Conservation (phyloP, 768 basidiomycete species). For the Boletus pseudo-olivaceus region DNA sequence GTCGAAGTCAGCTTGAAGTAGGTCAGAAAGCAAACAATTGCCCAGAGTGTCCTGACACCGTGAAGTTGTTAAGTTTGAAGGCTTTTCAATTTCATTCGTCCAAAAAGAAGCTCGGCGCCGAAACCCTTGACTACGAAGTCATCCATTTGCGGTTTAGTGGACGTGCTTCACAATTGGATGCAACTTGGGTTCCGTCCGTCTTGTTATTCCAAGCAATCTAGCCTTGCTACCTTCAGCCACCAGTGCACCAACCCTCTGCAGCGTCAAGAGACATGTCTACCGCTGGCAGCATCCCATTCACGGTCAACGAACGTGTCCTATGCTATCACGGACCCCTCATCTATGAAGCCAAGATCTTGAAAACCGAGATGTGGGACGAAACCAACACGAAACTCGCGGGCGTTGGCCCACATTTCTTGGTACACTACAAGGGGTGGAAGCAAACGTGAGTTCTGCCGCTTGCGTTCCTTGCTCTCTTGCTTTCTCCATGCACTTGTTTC, state of each 20-base stretch:
- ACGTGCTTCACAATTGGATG: not conserved
- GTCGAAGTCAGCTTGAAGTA: not conserved
- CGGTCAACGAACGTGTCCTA: slow-evolving; percentile 73
- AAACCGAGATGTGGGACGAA: slow-evolving; percentile 61
- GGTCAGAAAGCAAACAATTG: not conserved
- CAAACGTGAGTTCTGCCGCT: slow-evolving; percentile 62
- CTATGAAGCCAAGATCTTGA: slow-evolving; percentile 93
- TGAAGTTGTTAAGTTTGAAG: too few relatives aligned
- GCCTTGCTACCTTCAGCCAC: not conserved
- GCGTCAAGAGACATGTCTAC: slow-evolving; percentile 9
- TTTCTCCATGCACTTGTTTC: not conserved
- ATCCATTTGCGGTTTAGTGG: not conserved
- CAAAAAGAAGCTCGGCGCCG: not conserved
- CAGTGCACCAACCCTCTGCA: not conserved
- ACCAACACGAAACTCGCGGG: slow-evolving; percentile 53
- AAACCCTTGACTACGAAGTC: not conserved
- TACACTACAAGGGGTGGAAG: slow-evolving; percentile 99
- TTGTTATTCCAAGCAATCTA: too few relatives aligned
- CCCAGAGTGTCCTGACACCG: not conserved
- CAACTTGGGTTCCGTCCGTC: not conserved
- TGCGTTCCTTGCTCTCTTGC: not conserved
- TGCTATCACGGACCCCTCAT: slow-evolving; percentile 95
- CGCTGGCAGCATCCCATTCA: slow-evolving; percentile 35
- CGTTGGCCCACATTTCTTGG: slow-evolving; percentile 82
- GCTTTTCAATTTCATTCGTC: not conserved